A percentile compares a stretch with the other conserved stretches of the same genome.
Evolutionary conservation across 768 basidiomycete genomes (phyloP).

Genomic region (Asterophora parasitica): DNA sequence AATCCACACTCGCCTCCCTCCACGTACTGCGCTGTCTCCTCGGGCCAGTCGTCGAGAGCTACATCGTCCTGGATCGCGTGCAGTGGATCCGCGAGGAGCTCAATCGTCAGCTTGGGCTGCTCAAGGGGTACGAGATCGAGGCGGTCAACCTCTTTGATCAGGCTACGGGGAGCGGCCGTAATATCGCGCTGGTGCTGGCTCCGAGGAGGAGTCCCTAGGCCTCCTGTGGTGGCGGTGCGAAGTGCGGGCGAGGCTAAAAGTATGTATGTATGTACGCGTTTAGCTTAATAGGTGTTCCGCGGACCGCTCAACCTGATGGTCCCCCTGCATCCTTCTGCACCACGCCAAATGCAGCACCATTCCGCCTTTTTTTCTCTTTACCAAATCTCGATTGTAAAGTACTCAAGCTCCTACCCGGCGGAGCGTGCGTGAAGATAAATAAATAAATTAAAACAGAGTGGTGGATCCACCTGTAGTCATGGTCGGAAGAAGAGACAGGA

Average conservation of each 20-base stretch:
- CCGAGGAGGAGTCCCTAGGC: too few species aligned
- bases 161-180: constrained; percentile 64
- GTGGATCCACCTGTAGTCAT: not conserved
- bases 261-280: too few species aligned
- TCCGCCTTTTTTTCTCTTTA: too few species aligned
- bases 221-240: not conserved
- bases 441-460: too few species aligned
- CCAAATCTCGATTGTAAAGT: too few species aligned
- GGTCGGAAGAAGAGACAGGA: not conserved
- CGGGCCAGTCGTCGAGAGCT: constrained; percentile 63
- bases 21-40: constrained; percentile 65
- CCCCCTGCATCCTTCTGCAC: too few species aligned
- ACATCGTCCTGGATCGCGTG: constrained; percentile 59
- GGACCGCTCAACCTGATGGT: too few species aligned
- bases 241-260: too few species aligned
- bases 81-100: constrained; percentile 49
- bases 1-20: constrained; percentile 47
- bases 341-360: too few species aligned
- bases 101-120: not conserved
- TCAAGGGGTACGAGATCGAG: constrained; percentile 25
- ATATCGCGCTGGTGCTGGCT: constrained; percentile 56
- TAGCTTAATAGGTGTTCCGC: too few species aligned
- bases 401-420: too few species aligned
- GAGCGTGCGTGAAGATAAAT: too few species aligned
- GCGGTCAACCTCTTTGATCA: constrained; percentile 72